phyloP scores from a whole-genome alignment of 495 filamentous ascomycete species.

The Chlorociboria aeruginascens region DNA sequence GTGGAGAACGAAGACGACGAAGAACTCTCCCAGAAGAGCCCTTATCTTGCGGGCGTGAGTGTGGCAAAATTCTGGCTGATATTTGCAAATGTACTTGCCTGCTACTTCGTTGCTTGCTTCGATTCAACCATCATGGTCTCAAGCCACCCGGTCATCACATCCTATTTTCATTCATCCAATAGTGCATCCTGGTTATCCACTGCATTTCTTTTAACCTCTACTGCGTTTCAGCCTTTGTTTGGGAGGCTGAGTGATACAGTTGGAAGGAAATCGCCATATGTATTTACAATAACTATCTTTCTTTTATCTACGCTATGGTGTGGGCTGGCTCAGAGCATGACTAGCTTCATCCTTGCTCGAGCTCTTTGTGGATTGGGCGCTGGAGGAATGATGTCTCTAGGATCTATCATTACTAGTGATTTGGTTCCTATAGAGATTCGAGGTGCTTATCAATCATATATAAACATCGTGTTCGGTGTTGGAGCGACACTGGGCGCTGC shows the following conservation, averaged over 20 bases:
- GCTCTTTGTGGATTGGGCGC: slow-evolving; percentile 66
- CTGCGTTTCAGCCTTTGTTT: slow-evolving; percentile 60
- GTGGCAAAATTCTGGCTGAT: slow-evolving; percentile 40
- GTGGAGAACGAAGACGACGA: not conserved
- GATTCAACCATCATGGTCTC: slow-evolving; percentile 75
- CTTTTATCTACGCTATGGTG: slow-evolving; percentile 60
- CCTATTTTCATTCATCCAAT: slow-evolving; percentile 63
- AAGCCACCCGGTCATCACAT: slow-evolving; percentile 71
- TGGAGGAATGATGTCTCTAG: slow-evolving; percentile 61
- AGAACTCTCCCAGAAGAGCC: slow-evolving; percentile 16
- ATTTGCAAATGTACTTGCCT: slow-evolving; percentile 30
- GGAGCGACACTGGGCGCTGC: slow-evolving; percentile 54
- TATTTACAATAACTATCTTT: slow-evolving; percentile 52
- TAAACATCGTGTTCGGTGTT: slow-evolving; percentile 56
- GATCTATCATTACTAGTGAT: slow-evolving; percentile 62
- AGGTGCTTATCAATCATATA: slow-evolving; percentile 63
- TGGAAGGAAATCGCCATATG: slow-evolving; percentile 57
- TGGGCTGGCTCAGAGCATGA: slow-evolving; percentile 56
- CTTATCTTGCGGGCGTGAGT: slow-evolving; percentile 27
- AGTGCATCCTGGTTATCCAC: slow-evolving; percentile 73
- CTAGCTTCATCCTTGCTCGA: slow-evolving; percentile 58
- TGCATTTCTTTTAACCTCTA: slow-evolving; percentile 65
- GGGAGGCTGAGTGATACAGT: slow-evolving; percentile 62
- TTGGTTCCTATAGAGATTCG: slow-evolving; percentile 62
- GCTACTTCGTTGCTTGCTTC: slow-evolving; percentile 32